A percentile compares a stretch with the other conserved stretches of the same genome.
Evolutionary conservation across 176 grass and related monocot genomes (phyloP).

Genomic region (Raddia distichophylla): DNA sequence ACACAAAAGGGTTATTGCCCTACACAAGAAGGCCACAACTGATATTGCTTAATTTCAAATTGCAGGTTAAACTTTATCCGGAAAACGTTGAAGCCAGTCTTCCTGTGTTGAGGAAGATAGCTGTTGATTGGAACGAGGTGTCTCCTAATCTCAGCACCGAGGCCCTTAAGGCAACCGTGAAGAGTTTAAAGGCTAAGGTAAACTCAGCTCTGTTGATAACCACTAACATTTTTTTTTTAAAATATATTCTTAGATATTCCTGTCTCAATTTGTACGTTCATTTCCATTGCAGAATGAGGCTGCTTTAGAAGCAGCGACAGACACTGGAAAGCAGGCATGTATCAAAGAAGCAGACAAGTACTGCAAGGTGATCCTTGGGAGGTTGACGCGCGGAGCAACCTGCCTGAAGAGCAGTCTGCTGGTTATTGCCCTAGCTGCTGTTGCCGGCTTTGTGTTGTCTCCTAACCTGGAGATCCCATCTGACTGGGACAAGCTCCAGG

Average conservation of each 20-base stretch:
- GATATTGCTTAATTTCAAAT: constrained; percentile 29
- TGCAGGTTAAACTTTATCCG: constrained; percentile 68
- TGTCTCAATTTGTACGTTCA: neutral
- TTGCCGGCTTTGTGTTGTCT: constrained; percentile 46
- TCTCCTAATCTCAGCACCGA: constrained; percentile 70
- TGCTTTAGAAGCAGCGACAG: constrained; percentile 45
- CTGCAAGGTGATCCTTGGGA: constrained; percentile 78
- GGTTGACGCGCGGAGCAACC: constrained; percentile 50
- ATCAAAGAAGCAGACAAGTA: constrained; percentile 91
- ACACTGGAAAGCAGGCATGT: constrained; percentile 49
- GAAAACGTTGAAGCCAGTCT: constrained; percentile 79
- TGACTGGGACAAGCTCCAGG: constrained; percentile 65
- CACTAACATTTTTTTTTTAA: neutral
- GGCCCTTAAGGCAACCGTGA: constrained; percentile 68
- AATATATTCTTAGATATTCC: neutral
- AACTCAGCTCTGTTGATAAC: neutral
- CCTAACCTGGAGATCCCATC: constrained; percentile 50
- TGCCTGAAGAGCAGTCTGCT: constrained; percentile 72
- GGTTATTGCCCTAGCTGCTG: constrained; percentile 47
- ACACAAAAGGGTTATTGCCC: neutral
- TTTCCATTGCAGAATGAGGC: constrained; percentile 70
- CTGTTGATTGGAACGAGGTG: constrained; percentile 66
- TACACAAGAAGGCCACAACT: neutral
- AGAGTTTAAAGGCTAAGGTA: constrained; percentile 83
- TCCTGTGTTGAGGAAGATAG: constrained; percentile 66